phyloP scores from a whole-genome alignment of 2,329 filamentous ascomycete species.

The Penicillium sp. region DNA sequence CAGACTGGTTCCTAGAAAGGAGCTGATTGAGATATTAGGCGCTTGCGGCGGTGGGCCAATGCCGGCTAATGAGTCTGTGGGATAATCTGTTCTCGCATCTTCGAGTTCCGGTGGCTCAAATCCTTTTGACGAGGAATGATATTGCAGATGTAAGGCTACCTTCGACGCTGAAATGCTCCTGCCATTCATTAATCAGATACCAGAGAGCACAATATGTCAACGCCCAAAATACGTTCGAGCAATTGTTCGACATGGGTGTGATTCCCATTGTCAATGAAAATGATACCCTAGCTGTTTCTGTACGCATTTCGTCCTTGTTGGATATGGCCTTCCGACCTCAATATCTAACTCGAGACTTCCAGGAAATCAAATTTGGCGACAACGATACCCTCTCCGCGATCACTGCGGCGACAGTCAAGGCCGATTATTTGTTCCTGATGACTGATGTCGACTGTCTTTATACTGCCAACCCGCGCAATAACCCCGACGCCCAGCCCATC shows the following conservation, averaged over 20 bases:
- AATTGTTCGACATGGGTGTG: conserved; percentile 89
- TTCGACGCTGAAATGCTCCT: neutral
- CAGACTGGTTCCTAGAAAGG: neutral
- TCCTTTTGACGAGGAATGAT: conserved; percentile 89
- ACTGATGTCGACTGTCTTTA: conserved; percentile 98
- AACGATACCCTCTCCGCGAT: conserved; percentile 97
- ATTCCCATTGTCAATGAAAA: conserved; percentile 99
- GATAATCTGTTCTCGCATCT: conserved; percentile 87
- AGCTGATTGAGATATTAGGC: conserved; percentile 52
- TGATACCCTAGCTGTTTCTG: conserved; percentile 87
- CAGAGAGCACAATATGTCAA: conserved; percentile 91
- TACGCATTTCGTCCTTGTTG: conserved; percentile 28
- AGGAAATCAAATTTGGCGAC: conserved; percentile 98
- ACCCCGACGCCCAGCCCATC: conserved; percentile 84
- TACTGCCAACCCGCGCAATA: conserved; percentile 84
- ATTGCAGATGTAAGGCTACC: conserved; percentile 74
- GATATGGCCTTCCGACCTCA: too few relatives aligned
- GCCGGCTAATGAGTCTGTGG: conserved; percentile 91
- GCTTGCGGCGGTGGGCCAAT: conserved; percentile 92
- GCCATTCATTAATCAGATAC: conserved; percentile 11
- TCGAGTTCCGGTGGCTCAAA: conserved; percentile 87
- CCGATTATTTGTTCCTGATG: conserved; percentile 96
- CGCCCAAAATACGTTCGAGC: conserved; percentile 89
- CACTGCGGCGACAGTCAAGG: conserved; percentile 94
- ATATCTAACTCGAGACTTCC: neutral